Evolutionary conservation across 1,284 basidiomycete species (phyloP).

Genomic region (Leccinum discolor): DNA sequence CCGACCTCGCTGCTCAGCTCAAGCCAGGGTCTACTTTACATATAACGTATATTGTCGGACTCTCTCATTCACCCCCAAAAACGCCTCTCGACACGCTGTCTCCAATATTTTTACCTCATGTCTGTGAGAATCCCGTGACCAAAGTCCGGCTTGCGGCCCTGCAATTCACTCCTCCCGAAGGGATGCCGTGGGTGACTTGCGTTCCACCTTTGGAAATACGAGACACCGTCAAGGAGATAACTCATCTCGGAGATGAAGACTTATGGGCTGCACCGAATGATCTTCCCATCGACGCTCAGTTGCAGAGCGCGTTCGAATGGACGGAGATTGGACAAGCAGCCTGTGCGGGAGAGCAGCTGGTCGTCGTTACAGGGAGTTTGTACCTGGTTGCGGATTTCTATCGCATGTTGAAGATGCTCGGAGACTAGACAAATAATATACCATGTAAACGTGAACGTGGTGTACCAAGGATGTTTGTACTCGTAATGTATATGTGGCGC

Average conservation of each 20-base stretch:
- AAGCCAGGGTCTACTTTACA: conserved; percentile 29
- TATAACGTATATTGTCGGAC: conserved; percentile 71
- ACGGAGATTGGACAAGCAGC: conserved; percentile 26
- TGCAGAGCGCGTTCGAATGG: conserved; percentile 47
- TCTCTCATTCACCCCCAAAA: conserved; percentile 85
- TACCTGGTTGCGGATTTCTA: conserved; percentile 93
- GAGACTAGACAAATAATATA: conserved; percentile 5
- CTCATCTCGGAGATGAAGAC: conserved; percentile 38
- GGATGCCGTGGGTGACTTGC: conserved; percentile 90
- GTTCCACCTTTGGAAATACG: conserved; percentile 53
- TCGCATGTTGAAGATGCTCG: conserved; percentile 41
- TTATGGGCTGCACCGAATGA: conserved; percentile 41
- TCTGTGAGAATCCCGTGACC: conserved; percentile 25
- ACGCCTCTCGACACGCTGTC: conserved; percentile 69
- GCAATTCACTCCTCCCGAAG: conserved; percentile 71
- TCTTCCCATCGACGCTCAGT: conserved; percentile 29
- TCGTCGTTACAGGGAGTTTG: conserved; percentile 85
- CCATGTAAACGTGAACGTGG: neutral
- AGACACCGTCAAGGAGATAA: conserved; percentile 41
- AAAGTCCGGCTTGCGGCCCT: conserved; percentile 56
- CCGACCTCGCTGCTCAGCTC: conserved; percentile 33
- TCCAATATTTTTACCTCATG: conserved; percentile 51
- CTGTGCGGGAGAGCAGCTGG: conserved; percentile 36
- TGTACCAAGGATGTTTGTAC: neutral
- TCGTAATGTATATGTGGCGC: neutral